phyloP scores from a whole-genome alignment of 108 stramenopile species.

The Skeletonema marinoi region DNA sequence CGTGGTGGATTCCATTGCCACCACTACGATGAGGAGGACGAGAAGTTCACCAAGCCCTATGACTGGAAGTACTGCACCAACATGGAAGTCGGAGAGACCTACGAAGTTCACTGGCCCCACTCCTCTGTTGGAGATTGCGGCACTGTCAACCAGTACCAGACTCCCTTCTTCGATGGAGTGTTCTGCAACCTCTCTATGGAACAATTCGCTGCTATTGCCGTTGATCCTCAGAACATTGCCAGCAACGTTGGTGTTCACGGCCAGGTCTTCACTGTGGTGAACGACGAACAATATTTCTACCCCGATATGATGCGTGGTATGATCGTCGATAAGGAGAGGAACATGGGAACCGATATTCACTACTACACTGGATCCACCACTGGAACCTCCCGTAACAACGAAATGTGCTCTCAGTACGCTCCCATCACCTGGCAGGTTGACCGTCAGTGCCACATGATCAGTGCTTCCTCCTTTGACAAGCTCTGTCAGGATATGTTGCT shows the following conservation, averaged over 20 bases:
- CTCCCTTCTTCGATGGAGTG: slow-evolving; percentile 57
- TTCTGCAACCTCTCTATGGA: slow-evolving; percentile 40
- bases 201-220: neutral
- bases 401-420: slow-evolving; percentile 62
- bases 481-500: slow-evolving; percentile 65
- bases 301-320: slow-evolving; percentile 50
- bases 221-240: slow-evolving; percentile 17
- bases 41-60: slow-evolving; percentile 52
- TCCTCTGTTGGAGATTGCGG: slow-evolving; percentile 48
- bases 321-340: slow-evolving; percentile 31
- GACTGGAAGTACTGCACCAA: slow-evolving; percentile 51
- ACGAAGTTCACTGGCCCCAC: slow-evolving; percentile 77
- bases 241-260: slow-evolving; percentile 57
- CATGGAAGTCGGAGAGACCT: slow-evolving; percentile 63
- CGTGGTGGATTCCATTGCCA: slow-evolving; percentile 46
- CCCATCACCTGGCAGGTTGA: slow-evolving; percentile 82
- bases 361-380: slow-evolving; percentile 75
- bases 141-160: slow-evolving; percentile 51
- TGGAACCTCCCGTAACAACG: slow-evolving; percentile 51
- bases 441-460: slow-evolving; percentile 73
- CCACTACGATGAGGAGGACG: slow-evolving; percentile 36
- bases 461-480: slow-evolving; percentile 75
- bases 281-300: slow-evolving; percentile 55
- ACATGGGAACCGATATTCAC: slow-evolving; percentile 58
- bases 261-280: slow-evolving; percentile 66